Conservation (phyloP, 1,284 basidiomycete species). For the Ustilago curta region DNA sequence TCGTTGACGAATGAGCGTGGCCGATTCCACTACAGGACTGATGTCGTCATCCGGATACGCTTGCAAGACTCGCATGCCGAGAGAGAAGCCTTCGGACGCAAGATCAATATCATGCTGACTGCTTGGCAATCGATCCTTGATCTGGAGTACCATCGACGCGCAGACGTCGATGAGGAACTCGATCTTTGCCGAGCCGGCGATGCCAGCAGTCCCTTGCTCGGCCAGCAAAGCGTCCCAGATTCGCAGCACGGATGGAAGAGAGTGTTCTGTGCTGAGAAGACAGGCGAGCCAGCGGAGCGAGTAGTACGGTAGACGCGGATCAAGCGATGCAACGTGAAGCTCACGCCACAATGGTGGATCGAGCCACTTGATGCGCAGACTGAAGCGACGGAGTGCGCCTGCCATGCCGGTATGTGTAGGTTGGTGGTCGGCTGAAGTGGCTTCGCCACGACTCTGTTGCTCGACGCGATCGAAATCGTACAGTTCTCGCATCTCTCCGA, state of each 20-base stretch:
- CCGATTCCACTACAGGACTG: constrained; percentile 57
- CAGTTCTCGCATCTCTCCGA: constrained; percentile 65
- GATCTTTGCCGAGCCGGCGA: constrained; percentile 51
- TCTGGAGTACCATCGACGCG: constrained; percentile 60
- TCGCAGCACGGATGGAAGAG: constrained; percentile 55
- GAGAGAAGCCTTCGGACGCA: constrained; percentile 55
- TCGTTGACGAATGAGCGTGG: constrained; percentile 53
- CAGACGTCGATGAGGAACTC: constrained; percentile 66
- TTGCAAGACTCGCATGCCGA: constrained; percentile 57
- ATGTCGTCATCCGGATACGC: constrained; percentile 61
- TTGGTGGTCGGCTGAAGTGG: constrained; percentile 13
- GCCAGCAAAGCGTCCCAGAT: constrained; percentile 66
- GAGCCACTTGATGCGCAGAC: constrained; percentile 54
- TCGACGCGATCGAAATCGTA: constrained; percentile 65
- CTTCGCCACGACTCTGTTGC: constrained; percentile 34
- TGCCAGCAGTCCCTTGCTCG: constrained; percentile 42
- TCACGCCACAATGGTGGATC: constrained; percentile 57
- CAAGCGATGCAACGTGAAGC: constrained; percentile 48
- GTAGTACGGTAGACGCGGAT: constrained; percentile 65
- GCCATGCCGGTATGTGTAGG: constrained; percentile 53
- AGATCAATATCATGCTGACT: constrained; percentile 25
- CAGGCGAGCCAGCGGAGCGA: constrained; percentile 67
- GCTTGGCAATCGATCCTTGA: constrained; percentile 36
- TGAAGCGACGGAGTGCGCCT: constrained; percentile 53
- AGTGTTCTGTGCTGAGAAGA: constrained; percentile 62